Evolutionary conservation across 768 basidiomycete species (phyloP), one percentile per base, ranked within the genome.

Genomic region (Calocybe indica): DNA sequence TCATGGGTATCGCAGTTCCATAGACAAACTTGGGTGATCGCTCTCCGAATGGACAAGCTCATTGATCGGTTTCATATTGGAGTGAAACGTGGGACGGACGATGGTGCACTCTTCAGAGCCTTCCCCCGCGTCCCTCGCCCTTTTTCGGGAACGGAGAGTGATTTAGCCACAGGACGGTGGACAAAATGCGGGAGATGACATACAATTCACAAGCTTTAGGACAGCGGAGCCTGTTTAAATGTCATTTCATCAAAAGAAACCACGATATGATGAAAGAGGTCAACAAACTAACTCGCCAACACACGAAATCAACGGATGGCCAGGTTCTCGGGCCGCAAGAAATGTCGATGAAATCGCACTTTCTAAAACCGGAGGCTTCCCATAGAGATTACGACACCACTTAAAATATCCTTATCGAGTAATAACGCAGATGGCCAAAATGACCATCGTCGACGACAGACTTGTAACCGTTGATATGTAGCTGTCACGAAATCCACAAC

Each of bases 301-400:
- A 58, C 58, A 68, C 67, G 68, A 68, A 69, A 69, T 58, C 53
- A 65, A 61, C 69, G 67, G 66, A 63, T 38, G 58, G 49, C 11
- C 53, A 47, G 42, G 47, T 48, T 40, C 40, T 55, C 56, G 58
- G 62, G 43, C 56, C 55, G 48, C 1, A 22, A 34, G 40, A 49
- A 52, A 54, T 60, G 57, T 67, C 70, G 69, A 68, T 62, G 64
- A 48, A 67, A 71, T 69, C 69, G 69, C 69, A 69, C 66, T 58
- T 63, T 64, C 51, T 13, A 39, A 29, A 31, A 45, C 35, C 22
- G 22, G 22, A 22, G 22, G 4, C 22, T 22, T 22, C 22, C 22
- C 22, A 22, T 22, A 22, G 22, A 22, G 22, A 22, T 22, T 49
- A 29, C 46, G 32, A 47, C 37, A 46, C 45, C 5, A 46, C 28